Conservation (phyloP, 306 rosid genomes). For the Vigna trinervia region DNA sequence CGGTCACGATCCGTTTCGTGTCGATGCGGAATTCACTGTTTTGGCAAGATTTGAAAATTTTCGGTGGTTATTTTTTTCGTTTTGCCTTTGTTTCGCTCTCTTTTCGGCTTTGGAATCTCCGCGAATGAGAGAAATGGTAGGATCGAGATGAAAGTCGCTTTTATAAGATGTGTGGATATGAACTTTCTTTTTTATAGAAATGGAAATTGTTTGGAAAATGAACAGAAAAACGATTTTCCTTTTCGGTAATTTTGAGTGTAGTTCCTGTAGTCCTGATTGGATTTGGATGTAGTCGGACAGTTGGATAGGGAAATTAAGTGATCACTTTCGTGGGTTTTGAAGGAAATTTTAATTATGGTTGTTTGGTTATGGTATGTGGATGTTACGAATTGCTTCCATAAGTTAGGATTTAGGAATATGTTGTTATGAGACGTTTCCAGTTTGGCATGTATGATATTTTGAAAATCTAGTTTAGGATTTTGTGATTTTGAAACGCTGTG, state of each 20-base stretch:
- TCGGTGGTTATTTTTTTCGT: not conserved
- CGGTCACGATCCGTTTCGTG: constrained; percentile 16
- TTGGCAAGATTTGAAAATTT: not conserved
- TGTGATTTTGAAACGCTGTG: not conserved
- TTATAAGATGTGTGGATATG: not conserved
- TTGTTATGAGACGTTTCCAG: not conserved
- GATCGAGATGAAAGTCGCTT: not conserved
- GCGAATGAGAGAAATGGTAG: not conserved
- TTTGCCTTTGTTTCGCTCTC: not conserved
- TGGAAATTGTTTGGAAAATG: not conserved
- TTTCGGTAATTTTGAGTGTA: not conserved
- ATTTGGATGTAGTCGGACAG: not conserved
- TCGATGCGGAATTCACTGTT: not conserved
- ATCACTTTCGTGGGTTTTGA: not conserved
- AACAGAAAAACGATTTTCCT: not conserved
- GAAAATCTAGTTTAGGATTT: constrained; percentile 11
- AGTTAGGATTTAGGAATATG: not conserved
- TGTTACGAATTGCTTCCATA: not conserved
- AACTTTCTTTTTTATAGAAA: not conserved
- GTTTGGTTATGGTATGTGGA: constrained; percentile 14
- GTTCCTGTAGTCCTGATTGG: not conserved
- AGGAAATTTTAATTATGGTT: not conserved
- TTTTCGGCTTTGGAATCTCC: not conserved
- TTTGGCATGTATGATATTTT: not conserved
- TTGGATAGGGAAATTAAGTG: not conserved